Percentiles rank a stretch among this genome's conserved stretches.
phyloP scores from a whole-genome alignment of 2,329 filamentous ascomycete genomes.

The Balansia obtecta region DNA sequence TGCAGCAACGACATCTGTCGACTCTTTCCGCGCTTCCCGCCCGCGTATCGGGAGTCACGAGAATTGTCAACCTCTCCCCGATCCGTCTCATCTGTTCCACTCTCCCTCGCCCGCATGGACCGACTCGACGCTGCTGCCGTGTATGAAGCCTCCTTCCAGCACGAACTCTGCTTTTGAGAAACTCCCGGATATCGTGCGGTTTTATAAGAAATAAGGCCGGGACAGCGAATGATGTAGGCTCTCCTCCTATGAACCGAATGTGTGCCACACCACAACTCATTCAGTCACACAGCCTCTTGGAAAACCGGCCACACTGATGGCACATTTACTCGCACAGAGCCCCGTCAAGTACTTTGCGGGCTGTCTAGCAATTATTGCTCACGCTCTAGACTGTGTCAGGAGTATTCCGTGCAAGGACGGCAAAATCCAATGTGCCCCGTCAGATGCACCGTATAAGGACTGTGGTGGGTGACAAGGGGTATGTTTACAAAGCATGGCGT shows the following conservation, averaged over 20 bases:
- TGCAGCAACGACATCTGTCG: constrained; percentile 16
- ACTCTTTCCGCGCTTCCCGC: neutral
- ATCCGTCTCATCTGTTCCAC: neutral
- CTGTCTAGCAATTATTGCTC: neutral
- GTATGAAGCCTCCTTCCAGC: neutral
- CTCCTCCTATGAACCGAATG: neutral
- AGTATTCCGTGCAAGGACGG: neutral
- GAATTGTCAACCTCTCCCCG: neutral
- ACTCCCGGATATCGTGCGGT: neutral
- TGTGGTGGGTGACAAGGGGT: too few relatives aligned
- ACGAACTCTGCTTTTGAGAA: neutral
- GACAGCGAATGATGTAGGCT: neutral
- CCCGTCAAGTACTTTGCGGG: neutral
- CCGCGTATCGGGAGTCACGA: neutral
- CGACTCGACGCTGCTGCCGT: neutral
- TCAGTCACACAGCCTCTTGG: neutral
- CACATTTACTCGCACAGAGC: neutral
- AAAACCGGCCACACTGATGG: neutral
- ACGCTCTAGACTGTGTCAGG: neutral
- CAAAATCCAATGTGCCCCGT: too few relatives aligned
- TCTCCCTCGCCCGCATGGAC: neutral
- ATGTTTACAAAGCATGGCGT: too few relatives aligned
- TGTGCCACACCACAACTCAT: neutral
- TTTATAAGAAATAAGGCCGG: neutral
- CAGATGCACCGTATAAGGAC: too few relatives aligned